A percentile compares a stretch with the other conserved stretches of the same genome.
phyloP scores from a whole-genome alignment of 108 stramenopile genomes.

The Parietichytrium sp. region DNA sequence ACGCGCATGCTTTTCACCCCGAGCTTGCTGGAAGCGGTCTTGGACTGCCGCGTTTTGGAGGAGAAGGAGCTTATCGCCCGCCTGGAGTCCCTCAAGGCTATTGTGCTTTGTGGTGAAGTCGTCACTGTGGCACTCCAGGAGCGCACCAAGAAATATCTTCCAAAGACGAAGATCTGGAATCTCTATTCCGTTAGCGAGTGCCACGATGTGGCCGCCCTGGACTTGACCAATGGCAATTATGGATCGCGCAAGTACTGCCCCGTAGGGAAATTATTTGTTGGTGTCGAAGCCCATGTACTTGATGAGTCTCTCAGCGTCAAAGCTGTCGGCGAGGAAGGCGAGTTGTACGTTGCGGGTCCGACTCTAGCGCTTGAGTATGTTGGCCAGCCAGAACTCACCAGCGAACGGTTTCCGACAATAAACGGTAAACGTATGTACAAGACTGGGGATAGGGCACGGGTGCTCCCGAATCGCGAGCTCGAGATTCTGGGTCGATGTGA shows the following conservation, averaged over 20 bases:
- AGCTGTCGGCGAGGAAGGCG: slow-evolving; percentile 56
- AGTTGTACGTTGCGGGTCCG: slow-evolving; percentile 70
- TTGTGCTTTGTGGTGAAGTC: slow-evolving; percentile 71
- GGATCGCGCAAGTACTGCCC: slow-evolving; percentile 50
- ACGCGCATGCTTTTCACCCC: slow-evolving; percentile 77
- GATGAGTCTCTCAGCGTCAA: neutral
- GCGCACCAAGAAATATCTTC: slow-evolving; percentile 50
- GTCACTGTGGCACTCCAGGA: slow-evolving; percentile 61
- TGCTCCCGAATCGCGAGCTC: slow-evolving; percentile 70
- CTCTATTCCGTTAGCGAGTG: slow-evolving; percentile 72
- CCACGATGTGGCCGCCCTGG: slow-evolving; percentile 65
- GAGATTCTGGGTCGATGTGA: slow-evolving; percentile 76
- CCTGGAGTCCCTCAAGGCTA: slow-evolving; percentile 53
- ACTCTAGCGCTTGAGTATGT: slow-evolving; percentile 72
- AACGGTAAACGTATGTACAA: slow-evolving; percentile 61
- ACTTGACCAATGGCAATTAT: slow-evolving; percentile 37
- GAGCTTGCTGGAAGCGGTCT: slow-evolving; percentile 63
- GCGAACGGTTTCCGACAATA: slow-evolving; percentile 63
- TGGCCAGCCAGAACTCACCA: slow-evolving; percentile 71
- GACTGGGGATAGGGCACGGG: slow-evolving; percentile 70
- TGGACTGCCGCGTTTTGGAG: slow-evolving; percentile 55
- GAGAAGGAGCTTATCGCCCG: slow-evolving; percentile 49
- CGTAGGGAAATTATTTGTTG: slow-evolving; percentile 46
- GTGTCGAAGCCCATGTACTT: slow-evolving; percentile 51
- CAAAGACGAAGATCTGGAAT: slow-evolving; percentile 63